Conservation (phyloP, 108 stramenopile species). For the Pseudonitzschia multistriata region DNA sequence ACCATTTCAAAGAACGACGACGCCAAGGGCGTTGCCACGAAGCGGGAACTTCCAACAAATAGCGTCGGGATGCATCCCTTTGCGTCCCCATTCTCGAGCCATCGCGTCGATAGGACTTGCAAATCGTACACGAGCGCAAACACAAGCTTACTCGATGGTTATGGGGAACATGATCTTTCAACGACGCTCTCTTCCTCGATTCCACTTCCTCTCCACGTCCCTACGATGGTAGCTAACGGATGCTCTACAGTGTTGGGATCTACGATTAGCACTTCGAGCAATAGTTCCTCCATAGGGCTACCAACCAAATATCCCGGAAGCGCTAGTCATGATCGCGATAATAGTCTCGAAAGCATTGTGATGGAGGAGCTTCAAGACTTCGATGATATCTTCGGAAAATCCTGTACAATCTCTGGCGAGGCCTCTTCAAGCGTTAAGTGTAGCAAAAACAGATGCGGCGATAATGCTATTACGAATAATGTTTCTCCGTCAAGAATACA, state of each 20-base stretch:
- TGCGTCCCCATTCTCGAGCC: not conserved
- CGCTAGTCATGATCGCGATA: not conserved
- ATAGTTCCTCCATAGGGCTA: conserved; percentile 1
- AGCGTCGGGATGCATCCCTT: not conserved
- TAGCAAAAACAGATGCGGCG: not conserved
- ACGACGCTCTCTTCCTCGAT: too few species aligned
- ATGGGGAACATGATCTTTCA: too few species aligned
- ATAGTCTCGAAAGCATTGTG: conserved; percentile 13
- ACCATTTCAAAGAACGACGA: not conserved
- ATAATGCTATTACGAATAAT: not conserved
- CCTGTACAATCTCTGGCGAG: not conserved
- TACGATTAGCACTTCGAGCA: not conserved
- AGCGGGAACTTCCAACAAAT: not conserved
- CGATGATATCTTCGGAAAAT: conserved; percentile 12
- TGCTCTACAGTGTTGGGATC: not conserved
- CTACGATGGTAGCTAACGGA: not conserved
- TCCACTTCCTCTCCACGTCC: not conserved
- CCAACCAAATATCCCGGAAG: conserved; percentile 9
- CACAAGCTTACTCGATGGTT: not conserved
- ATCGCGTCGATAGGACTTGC: not conserved
- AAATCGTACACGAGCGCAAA: not conserved
- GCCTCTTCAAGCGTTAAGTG: too few species aligned
- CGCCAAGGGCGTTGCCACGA: not conserved
- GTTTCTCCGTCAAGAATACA: not conserved
- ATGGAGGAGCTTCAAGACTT: conserved; percentile 31